Base-by-base conservation (phyloP, 1,284 basidiomycete genomes). In the Papiliotrema terrestris region DNA sequence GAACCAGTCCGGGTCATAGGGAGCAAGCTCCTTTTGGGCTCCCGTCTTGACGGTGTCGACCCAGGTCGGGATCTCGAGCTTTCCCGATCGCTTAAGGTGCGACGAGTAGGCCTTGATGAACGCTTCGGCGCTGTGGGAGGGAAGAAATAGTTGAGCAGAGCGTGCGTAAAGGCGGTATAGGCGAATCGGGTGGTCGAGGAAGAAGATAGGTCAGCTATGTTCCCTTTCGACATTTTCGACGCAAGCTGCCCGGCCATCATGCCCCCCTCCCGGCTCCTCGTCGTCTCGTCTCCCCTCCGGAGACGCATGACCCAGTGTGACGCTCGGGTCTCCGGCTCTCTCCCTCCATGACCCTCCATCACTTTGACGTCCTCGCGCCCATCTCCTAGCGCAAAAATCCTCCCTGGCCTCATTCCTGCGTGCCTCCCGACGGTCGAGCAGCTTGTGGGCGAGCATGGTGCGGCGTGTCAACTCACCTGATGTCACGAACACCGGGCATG, bases 1-100 rank as follows among this genome's bases (percentile, higher is more conserved):
- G 85, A 87, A 99, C 95, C 95, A 99, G 80, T 98, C 96, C 51
- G 91, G 90, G 80, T 98, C 93, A 81, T 98, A 98, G 56, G 95
- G 95, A 53, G 94, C 94, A 64, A 95, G 91, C 82, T 99, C 95
- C 82, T 98, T 98, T 85, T 84, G 95, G 62, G 89, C 81, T 76
- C 92, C 96, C 59, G 95, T 99, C 84, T 99, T 99, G 79, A 98
- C 95, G 72, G 97, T 84, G 80, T 99, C 95, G 60, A 93, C 95
- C 96, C 96, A 99, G 79, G 86, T 89, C 70, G 95, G 95, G 66
- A 99, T 91, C 83, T 99, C 95, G 66, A 97, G 87, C 54, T 81
- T 74, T 22, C 86, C 83, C 25, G 98, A 81, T 25, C 85, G 83
- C 39, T 78, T 76, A 17, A 88, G 80, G 75, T 91, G 98, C 11